Conservation (phyloP, 2,329 filamentous ascomycete species). For the Stagonosporopsis cucurbitacearum region DNA sequence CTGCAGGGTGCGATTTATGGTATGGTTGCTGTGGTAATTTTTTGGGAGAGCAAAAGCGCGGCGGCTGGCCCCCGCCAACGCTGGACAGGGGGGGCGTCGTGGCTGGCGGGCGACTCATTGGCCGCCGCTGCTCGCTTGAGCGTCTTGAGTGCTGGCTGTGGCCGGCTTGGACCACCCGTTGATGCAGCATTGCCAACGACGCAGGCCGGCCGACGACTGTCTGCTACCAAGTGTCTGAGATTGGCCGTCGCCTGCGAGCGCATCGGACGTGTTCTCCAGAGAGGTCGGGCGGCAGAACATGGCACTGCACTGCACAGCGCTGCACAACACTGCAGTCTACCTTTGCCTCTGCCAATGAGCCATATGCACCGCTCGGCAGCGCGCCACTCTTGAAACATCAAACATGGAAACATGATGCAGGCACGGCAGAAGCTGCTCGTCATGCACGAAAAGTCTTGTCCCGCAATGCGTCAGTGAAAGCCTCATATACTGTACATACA, state of each 20-base stretch:
- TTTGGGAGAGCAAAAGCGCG: slow-evolving; percentile 6
- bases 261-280: no score
- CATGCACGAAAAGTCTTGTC: not conserved
- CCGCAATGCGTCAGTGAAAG: not conserved
- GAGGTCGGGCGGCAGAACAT: no score
- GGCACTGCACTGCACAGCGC: no score
- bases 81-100: no score
- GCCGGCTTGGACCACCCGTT: slow-evolving; percentile 11
- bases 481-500: no score
- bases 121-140: slow-evolving; percentile 7
- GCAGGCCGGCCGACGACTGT: not conserved
- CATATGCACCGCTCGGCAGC: not conserved
- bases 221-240: no score
- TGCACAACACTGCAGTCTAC: no score
- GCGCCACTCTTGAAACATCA: slow-evolving; percentile 1
- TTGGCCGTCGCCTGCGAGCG: not conserved
- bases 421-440: not conserved
- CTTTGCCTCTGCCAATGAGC: not conserved
- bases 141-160: not conserved
- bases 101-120: slow-evolving; percentile 16
- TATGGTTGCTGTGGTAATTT: slow-evolving; percentile 19
- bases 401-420: not conserved
- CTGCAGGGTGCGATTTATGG: slow-evolving; percentile 8
- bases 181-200: slow-evolving; percentile 8
- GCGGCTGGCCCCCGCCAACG: slow-evolving; percentile 16